Conservation (phyloP, 2,329 filamentous ascomycete species). For the Mycosphaerelloides madeirae region DNA sequence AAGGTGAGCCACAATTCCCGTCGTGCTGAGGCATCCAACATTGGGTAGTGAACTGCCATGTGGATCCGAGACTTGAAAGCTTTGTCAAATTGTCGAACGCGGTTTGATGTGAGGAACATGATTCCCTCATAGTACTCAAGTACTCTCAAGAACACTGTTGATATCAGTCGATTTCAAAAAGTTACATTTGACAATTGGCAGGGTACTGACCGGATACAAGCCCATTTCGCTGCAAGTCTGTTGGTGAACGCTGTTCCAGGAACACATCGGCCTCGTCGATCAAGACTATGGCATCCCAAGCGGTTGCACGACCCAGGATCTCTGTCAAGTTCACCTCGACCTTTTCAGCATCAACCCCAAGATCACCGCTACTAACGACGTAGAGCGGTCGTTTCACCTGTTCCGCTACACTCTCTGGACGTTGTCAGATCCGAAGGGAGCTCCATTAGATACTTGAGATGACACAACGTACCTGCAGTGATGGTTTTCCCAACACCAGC, state of each 20-base stretch:
- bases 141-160: slow-evolving; percentile 36
- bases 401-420: slow-evolving; percentile 46
- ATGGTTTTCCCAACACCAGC: slow-evolving; percentile 54
- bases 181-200: not conserved
- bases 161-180: slow-evolving; percentile 24
- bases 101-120: slow-evolving; percentile 45
- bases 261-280: slow-evolving; percentile 50
- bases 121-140: slow-evolving; percentile 40
- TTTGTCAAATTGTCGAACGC: slow-evolving; percentile 40
- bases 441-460: no score
- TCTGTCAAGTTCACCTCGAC: not conserved
- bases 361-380: not conserved
- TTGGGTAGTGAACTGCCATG: slow-evolving; percentile 39
- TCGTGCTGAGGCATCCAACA: slow-evolving; percentile 35
- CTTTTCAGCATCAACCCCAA: not conserved
- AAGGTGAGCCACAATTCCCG: slow-evolving; percentile 45
- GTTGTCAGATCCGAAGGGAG: no score
- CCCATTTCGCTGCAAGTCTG: slow-evolving; percentile 44
- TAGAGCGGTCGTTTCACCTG: slow-evolving; percentile 36
- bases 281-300: slow-evolving; percentile 50
- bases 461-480: slow-evolving; percentile 37
- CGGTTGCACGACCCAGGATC: slow-evolving; percentile 41
- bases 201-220: slow-evolving; percentile 35
- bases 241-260: slow-evolving; percentile 36
- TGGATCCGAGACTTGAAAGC: slow-evolving; percentile 47